Evolutionary conservation across 2,329 filamentous ascomycete species (phyloP).

Genomic region (Diaporthe citriasiana): DNA sequence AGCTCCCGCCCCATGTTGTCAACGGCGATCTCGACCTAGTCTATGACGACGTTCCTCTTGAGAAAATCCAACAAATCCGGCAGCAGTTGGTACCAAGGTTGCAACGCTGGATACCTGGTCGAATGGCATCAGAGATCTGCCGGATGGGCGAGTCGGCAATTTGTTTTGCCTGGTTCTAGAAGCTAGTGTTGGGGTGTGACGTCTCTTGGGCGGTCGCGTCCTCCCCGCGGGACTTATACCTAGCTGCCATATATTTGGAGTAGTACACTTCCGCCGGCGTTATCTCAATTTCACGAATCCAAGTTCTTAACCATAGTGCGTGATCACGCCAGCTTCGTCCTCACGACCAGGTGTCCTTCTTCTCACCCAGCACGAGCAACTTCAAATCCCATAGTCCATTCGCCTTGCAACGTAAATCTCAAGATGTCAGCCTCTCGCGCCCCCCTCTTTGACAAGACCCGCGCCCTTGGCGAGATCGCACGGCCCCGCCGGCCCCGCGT

Average conservation of each 20-base stretch:
- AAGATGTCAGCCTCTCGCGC: constrained; percentile 18
- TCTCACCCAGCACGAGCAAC: neutral
- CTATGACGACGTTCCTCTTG: constrained; percentile 6
- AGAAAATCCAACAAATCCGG: neutral
- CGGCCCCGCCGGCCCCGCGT: constrained; percentile 37
- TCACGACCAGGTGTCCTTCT: neutral
- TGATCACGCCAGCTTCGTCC: neutral
- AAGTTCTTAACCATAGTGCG: neutral
- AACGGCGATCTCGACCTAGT: neutral
- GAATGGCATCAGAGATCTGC: neutral
- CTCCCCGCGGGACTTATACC: neutral
- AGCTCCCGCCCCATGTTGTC: constrained; percentile 12
- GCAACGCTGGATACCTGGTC: neutral
- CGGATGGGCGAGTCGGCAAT: neutral
- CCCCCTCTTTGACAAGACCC: constrained; percentile 37
- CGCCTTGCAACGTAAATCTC: neutral
- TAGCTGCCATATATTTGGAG: constrained; percentile 10
- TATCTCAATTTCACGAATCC: no score
- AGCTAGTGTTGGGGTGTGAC: constrained; percentile 15
- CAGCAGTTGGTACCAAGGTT: neutral
- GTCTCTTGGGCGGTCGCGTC: neutral
- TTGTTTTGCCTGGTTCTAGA: neutral
- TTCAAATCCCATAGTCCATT: neutral
- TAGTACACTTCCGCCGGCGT: no score
- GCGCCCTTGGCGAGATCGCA: constrained; percentile 35